phyloP scores from a whole-genome alignment of 805 yeast species.

The Saturnispora diversa region DNA sequence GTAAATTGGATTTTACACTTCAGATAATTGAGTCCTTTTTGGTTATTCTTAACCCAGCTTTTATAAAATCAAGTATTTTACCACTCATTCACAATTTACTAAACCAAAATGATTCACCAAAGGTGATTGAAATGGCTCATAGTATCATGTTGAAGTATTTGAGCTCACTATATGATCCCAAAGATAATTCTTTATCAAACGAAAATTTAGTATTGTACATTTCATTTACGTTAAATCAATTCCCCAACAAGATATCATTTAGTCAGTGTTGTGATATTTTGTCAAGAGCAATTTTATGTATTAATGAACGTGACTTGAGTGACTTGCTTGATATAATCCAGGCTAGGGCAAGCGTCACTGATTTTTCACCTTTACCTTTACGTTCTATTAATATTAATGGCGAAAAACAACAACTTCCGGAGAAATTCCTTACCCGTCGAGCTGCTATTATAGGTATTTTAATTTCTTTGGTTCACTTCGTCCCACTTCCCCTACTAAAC shows the following conservation, averaged over 20 bases:
- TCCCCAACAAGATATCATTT: slow-evolving; percentile 47
- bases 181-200: background rate
- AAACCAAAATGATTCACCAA: slow-evolving; percentile 17
- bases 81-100: slow-evolving; percentile 24
- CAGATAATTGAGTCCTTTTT: slow-evolving; percentile 41
- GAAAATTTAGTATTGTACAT: slow-evolving; percentile 1
- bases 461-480: slow-evolving; percentile 45
- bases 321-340: slow-evolving; percentile 9
- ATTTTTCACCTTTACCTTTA: slow-evolving; percentile 12
- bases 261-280: slow-evolving; percentile 50
- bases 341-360: slow-evolving; percentile 4
- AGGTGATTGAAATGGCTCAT: slow-evolving; percentile 54
- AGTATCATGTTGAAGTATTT: slow-evolving; percentile 41
- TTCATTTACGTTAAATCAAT: slow-evolving; percentile 34
- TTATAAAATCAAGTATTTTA: slow-evolving; percentile 24
- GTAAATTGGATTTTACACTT: slow-evolving; percentile 38
- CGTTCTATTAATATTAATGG: slow-evolving; percentile 11
- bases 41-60: slow-evolving; percentile 27
- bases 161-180: slow-evolving; percentile 17
- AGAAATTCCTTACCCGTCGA: slow-evolving; percentile 27
- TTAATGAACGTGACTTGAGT: background rate
- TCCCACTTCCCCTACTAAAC: slow-evolving; percentile 36
- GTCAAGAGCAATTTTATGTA: slow-evolving; percentile 18
- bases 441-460: slow-evolving; percentile 42
- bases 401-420: slow-evolving; percentile 11